Percentiles rank a stretch among this genome's conserved stretches.
Evolutionary conservation across 495 filamentous ascomycete species (phyloP).

Genomic region (Neurospora cerealis): DNA sequence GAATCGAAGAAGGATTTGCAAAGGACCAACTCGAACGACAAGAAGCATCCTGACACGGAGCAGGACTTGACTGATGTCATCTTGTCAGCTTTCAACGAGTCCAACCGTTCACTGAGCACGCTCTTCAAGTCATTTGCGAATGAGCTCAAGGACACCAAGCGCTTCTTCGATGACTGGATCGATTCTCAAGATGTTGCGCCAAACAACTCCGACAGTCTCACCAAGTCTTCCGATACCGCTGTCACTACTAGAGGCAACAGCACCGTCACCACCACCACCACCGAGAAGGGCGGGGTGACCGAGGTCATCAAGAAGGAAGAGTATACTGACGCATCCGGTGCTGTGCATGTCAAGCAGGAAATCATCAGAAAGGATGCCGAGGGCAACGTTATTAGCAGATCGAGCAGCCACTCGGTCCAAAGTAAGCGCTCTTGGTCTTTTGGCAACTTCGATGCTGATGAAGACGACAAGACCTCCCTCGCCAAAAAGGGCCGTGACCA

Average conservation of each 20-base stretch:
- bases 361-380: background rate
- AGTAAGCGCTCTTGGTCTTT: background rate
- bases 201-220: background rate
- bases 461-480: background rate
- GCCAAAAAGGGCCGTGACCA: background rate
- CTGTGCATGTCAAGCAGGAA: slow-evolving; percentile 11
- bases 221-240: background rate
- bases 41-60: slow-evolving; percentile 6
- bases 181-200: background rate
- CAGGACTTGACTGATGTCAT: slow-evolving; percentile 7
- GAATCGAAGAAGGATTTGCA: background rate
- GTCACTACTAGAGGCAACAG: background rate
- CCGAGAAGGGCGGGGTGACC: slow-evolving; percentile 3
- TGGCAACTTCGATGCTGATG: background rate
- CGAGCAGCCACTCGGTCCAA: background rate
- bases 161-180: background rate
- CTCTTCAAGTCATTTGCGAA: slow-evolving; percentile 7
- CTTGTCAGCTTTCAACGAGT: slow-evolving; percentile 10
- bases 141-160: background rate
- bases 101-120: slow-evolving; percentile 12
- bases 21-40: background rate
- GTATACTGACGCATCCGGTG: slow-evolving; percentile 10
- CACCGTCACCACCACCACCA: background rate
- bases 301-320: slow-evolving; percentile 9
- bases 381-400: background rate